These are phyloP conservation scores for Helicosporidium sp. DNA, from an alignment of 139 green algal genomes.

Conservation along the genomic window DNA sequence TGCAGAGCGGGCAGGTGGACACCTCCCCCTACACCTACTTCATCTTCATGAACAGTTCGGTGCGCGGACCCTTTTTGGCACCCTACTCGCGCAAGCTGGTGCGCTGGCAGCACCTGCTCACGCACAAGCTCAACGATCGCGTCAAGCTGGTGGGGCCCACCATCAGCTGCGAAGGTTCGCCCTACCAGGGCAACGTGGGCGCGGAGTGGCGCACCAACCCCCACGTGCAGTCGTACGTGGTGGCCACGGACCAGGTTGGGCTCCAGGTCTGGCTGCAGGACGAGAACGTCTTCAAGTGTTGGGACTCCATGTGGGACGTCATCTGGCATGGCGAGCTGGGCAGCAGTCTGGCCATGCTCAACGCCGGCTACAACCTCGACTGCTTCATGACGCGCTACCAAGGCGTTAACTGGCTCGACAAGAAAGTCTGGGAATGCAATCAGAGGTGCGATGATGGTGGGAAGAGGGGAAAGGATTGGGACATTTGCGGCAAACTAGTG, in stretches of 20 bases:
- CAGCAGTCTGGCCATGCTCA: slow-evolving; percentile 25
- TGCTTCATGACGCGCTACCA: slow-evolving; percentile 49
- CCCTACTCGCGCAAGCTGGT: slow-evolving; percentile 31
- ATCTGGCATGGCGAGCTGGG: slow-evolving; percentile 42
- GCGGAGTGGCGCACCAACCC: slow-evolving; percentile 47
- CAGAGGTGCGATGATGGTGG: too few relatives aligned
- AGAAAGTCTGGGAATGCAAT: slow-evolving; percentile 23
- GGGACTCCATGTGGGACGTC: slow-evolving; percentile 38
- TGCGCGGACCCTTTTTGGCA: slow-evolving; percentile 42
- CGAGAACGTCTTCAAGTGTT: slow-evolving; percentile 36
- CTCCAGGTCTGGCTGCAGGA: slow-evolving; percentile 31
- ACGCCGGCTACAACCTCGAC: slow-evolving; percentile 40
- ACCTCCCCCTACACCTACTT: slow-evolving; percentile 29
- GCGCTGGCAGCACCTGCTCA: slow-evolving; percentile 40
- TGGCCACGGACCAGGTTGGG: slow-evolving; percentile 40
- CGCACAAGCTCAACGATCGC: slow-evolving; percentile 16
- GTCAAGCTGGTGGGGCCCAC: slow-evolving; percentile 49
- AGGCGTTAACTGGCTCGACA: slow-evolving; percentile 38
- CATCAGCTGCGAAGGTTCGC: slow-evolving; percentile 51
- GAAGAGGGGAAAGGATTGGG: too few relatives aligned
- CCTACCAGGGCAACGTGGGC: slow-evolving; percentile 27
- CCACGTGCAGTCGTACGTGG: slow-evolving; percentile 52
- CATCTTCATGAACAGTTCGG: slow-evolving; percentile 53
- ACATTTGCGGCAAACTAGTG: too few relatives aligned
- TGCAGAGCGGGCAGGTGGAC: slow-evolving; percentile 7